Conservation (phyloP, 805 yeast species). For the Brettanomyces naardenensis region DNA sequence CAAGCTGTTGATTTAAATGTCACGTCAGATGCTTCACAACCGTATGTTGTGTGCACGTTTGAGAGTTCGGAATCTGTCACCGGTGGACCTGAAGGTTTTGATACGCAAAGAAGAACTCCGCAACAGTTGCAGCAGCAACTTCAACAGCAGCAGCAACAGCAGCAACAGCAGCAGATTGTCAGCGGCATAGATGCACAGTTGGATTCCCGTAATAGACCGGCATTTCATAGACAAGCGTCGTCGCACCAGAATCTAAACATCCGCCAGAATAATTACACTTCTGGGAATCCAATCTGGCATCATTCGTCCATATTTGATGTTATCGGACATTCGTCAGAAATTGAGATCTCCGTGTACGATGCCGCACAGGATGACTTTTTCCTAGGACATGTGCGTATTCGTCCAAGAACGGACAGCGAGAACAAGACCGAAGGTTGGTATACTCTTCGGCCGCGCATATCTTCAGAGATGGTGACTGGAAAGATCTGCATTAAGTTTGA, state of each 20-base stretch:
- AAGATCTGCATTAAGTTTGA: slow-evolving; percentile 69
- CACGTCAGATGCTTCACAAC: slow-evolving; percentile 49
- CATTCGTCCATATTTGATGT: slow-evolving; percentile 93
- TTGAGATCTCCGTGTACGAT: slow-evolving; percentile 90
- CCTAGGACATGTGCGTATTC: slow-evolving; percentile 73
- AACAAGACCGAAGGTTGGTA: slow-evolving; percentile 61
- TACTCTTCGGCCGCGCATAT: slow-evolving; percentile 60
- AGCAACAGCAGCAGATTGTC: neutral
- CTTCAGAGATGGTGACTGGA: slow-evolving; percentile 73
- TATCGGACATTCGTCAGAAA: slow-evolving; percentile 64
- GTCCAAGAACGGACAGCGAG: slow-evolving; percentile 48
- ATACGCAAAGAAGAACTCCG: neutral
- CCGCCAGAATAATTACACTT: slow-evolving; percentile 19
- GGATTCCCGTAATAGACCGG: neutral
- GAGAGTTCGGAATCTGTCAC: slow-evolving; percentile 88
- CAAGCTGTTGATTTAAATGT: slow-evolving; percentile 69
- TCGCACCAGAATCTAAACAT: slow-evolving; percentile 19
- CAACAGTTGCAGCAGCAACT: neutral
- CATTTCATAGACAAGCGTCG: slow-evolving; percentile 19
- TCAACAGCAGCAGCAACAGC: slow-evolving; percentile 3
- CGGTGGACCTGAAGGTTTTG: slow-evolving; percentile 57
- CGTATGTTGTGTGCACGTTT: slow-evolving; percentile 86
- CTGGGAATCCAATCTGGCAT: slow-evolving; percentile 76
- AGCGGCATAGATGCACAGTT: neutral
- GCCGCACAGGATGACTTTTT: slow-evolving; percentile 74